These are phyloP conservation scores for Saccharum hybrid DNA, from an alignment of 202 grass and related monocot genomes.

Conservation along the genomic window DNA sequence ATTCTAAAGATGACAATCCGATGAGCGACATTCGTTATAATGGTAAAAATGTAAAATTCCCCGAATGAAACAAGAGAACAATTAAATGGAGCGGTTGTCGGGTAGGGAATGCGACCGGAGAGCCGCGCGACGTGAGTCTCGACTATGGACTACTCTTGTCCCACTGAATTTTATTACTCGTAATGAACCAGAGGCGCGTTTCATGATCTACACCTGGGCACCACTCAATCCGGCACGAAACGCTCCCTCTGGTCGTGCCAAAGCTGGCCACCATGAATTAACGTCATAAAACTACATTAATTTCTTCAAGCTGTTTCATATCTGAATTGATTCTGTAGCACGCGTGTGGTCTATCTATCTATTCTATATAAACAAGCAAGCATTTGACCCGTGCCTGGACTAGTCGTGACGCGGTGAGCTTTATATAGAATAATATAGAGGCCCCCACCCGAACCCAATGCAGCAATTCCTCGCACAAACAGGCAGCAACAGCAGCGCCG, in stretches of 20 bases:
- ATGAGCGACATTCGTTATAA: no score
- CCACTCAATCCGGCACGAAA: not conserved
- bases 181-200: not conserved
- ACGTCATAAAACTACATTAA: not conserved
- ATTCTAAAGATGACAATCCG: no score
- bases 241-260: not conserved
- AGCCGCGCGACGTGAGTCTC: no score
- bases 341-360: not conserved
- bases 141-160: no score
- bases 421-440: not conserved
- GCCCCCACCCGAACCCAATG: slow-evolving; percentile 16
- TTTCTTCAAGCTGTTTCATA: slow-evolving; percentile 1
- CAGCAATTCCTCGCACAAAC: slow-evolving; percentile 50
- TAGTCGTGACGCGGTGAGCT: not conserved
- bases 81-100: no score
- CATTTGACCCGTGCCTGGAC: not conserved
- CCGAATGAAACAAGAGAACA: no score
- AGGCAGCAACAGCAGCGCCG: slow-evolving; percentile 19
- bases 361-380: not conserved
- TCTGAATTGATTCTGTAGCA: not conserved
- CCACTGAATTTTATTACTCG: no score
- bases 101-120: no score
- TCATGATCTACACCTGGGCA: not conserved
- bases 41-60: no score
- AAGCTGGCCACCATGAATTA: not conserved